Base-by-base conservation (phyloP, 768 basidiomycete species). In the Amanita pseudoporphyria region DNA sequence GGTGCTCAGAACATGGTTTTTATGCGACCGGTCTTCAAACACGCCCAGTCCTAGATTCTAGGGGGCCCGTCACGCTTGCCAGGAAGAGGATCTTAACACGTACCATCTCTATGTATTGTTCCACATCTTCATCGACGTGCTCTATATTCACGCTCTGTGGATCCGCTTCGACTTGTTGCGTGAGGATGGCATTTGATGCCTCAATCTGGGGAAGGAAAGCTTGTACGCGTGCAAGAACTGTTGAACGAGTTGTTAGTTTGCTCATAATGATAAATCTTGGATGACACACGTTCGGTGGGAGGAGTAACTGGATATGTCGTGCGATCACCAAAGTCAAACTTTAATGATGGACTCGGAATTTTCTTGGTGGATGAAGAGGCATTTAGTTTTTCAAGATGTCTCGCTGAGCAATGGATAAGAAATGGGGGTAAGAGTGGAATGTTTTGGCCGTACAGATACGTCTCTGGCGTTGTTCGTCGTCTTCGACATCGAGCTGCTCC, bases 81-180 rank as follows among this genome's bases (percentile, higher is more conserved):
- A 9, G 31, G 37, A 45, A 43, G 40, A 1, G 28, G 16, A 39
- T 38, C 22, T 28, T 32, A 18, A 24, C 12, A 42, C 65, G 44
- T 54, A 79, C 82, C 81, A 85, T 84, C 61, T 85, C 76, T 55
- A 87, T 81, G 58, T 82, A 77, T 51, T 64, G 71, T 1, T 68
- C 70, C 45, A 67, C 69, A n/a, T 66, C 66, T 18, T 66, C 69
- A 6, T 67, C 64, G 19, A 87, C 56, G 50, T 81, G 71, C 61
- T 88, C 86, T 35, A 88, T 84, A 57, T 87, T 78, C n/a, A 87
- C 66, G 55, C 78, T 81, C 14, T 61, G 58, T 1, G 80, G 82
- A 52, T 81, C 71, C 35, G 63, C 60, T 33, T 71, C 62, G 9
- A 65, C 67, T n/a, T 68, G 68, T 50, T 71, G 67, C 3, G 69